These are phyloP conservation scores for Trichoderma guizhouense DNA, from an alignment of 2,329 filamentous ascomycete species.

Conservation along the genomic window DNA sequence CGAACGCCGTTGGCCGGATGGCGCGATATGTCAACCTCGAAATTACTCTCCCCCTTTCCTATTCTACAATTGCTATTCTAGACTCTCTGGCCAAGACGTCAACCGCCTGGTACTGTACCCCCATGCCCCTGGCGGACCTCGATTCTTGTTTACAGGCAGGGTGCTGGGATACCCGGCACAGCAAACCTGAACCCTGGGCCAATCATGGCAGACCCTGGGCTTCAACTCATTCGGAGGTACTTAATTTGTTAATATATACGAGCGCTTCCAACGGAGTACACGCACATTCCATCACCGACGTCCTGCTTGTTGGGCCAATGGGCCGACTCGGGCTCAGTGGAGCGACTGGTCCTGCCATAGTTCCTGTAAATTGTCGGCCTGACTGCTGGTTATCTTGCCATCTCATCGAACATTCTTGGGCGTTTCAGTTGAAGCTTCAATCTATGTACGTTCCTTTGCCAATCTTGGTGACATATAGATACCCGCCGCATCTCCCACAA, in stretches of 20 bases:
- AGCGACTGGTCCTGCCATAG: constrained; percentile 11
- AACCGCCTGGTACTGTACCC: background rate
- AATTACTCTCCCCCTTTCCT: constrained; percentile 4
- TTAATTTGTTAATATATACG: background rate
- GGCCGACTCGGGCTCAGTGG: background rate
- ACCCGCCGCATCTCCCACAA: background rate
- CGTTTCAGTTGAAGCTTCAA: constrained; percentile 11
- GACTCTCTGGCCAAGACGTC: constrained; percentile 4
- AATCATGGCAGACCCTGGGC: background rate
- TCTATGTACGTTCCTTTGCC: background rate
- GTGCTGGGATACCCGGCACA: background rate
- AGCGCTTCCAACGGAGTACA: background rate
- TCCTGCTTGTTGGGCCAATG: background rate
- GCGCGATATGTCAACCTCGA: background rate
- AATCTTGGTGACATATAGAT: background rate
- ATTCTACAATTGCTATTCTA: background rate
- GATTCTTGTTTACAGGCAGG: background rate
- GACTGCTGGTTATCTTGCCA: background rate
- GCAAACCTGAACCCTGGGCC: background rate
- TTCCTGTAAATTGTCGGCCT: background rate
- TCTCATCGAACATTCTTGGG: background rate
- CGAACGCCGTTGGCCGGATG: background rate
- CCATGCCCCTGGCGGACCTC: background rate
- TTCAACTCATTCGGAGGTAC: background rate
- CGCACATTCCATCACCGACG: background rate